Conservation (phyloP, 257 asterid genomes). For the Solanum tarijense region DNA sequence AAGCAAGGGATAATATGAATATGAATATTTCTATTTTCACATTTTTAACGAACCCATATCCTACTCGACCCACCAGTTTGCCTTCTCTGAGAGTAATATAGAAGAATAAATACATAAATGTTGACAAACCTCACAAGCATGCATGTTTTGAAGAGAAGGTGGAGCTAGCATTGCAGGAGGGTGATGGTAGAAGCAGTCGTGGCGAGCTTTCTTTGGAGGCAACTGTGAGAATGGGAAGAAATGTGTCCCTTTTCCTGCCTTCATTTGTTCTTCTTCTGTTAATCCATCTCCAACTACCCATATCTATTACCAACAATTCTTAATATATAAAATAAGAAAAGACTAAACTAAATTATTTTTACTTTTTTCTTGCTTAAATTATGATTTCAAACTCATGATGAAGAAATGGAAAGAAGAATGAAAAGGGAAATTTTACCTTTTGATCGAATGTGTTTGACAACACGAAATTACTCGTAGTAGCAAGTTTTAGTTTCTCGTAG, state of each 20-base stretch:
- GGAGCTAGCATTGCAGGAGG: constrained; percentile 86
- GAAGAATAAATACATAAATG: neutral
- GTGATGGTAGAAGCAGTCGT: constrained; percentile 42
- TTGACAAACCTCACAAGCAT: constrained; percentile 72
- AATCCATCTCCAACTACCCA: constrained; percentile 83
- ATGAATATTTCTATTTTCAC: neutral
- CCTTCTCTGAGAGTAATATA: neutral
- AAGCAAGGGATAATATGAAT: neutral
- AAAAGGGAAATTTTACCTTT: constrained; percentile 10
- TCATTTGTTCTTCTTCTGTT: constrained; percentile 45
- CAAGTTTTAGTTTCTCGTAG: constrained; percentile 14
- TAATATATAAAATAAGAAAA: neutral
- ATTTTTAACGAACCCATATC: neutral
- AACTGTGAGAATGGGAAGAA: constrained; percentile 70
- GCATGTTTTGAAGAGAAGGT: constrained; percentile 49
- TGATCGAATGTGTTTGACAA: constrained; percentile 2
- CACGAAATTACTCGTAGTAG: neutral
- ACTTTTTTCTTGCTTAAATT: neutral
- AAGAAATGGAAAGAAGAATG: neutral
- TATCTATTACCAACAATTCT: constrained; percentile 20
- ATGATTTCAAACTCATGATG: neutral
- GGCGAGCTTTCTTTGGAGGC: constrained; percentile 58
- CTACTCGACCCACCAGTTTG: no score
- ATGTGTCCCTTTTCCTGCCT: constrained; percentile 56
- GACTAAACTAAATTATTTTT: neutral